A percentile compares a stretch with the other conserved stretches of the same genome.
phyloP scores from a whole-genome alignment of 2,329 filamentous ascomycete genomes.

The Laburnicola sp. region DNA sequence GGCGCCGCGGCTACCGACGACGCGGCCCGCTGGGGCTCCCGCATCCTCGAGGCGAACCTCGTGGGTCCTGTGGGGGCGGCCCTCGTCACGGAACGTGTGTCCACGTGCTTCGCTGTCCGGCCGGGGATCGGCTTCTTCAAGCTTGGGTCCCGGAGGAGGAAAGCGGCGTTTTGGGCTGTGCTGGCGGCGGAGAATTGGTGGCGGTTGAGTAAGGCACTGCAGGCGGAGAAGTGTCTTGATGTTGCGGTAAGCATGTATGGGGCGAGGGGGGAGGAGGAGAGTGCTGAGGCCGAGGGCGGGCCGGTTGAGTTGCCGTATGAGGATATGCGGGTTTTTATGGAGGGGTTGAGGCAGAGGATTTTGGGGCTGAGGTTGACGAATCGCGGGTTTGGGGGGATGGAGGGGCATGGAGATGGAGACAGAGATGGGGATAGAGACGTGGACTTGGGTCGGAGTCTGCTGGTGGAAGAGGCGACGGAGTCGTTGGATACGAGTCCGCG shows the following conservation, averaged over 20 bases:
- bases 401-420: slow-evolving; percentile 39
- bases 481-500: slow-evolving; percentile 40
- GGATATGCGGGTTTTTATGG: slow-evolving; percentile 65
- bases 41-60: slow-evolving; percentile 73
- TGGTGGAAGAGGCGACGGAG: slow-evolving; percentile 45
- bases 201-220: slow-evolving; percentile 71
- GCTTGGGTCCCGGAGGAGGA: slow-evolving; percentile 75
- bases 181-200: slow-evolving; percentile 85
- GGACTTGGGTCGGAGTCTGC: slow-evolving; percentile 15
- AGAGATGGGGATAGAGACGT: slow-evolving; percentile 21
- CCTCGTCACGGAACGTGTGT: slow-evolving; percentile 82
- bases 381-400: slow-evolving; percentile 38
- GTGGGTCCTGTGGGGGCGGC: slow-evolving; percentile 76
- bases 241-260: slow-evolving; percentile 63
- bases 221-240: slow-evolving; percentile 76
- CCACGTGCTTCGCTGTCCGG: slow-evolving; percentile 79
- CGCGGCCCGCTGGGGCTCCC: slow-evolving; percentile 80
- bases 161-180: slow-evolving; percentile 87
- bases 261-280: slow-evolving; percentile 19
- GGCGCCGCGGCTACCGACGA: slow-evolving; percentile 82
- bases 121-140: slow-evolving; percentile 65
- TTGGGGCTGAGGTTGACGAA: slow-evolving; percentile 46
- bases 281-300: slow-evolving; percentile 16
- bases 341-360: slow-evolving; percentile 67
- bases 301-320: slow-evolving; percentile 49